These are phyloP conservation scores for Quercus engelmannii DNA, from an alignment of 306 rosid genomes.

Conservation along the genomic window DNA sequence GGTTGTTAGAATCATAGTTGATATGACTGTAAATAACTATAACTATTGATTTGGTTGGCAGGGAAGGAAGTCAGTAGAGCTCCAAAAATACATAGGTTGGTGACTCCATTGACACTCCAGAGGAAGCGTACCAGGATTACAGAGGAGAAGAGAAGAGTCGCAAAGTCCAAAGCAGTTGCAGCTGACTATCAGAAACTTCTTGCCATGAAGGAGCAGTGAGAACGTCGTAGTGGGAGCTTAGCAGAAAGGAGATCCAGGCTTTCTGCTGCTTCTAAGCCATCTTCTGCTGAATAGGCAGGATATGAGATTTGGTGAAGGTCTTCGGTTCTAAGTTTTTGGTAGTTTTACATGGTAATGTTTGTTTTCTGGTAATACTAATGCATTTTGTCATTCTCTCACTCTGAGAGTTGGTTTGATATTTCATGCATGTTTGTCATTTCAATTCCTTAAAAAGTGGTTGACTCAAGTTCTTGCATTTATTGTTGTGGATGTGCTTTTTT, in stretches of 20 bases:
- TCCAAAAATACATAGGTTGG: not conserved
- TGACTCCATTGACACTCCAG: not conserved
- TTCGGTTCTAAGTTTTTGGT: no score
- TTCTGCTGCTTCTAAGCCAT: constrained; percentile 2
- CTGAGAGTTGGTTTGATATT: no score
- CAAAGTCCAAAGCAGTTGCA: not conserved
- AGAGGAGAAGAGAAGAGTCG: not conserved
- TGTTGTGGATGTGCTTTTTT: no score
- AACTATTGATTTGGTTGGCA: not conserved
- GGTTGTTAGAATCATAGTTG: not conserved
- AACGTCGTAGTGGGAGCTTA: not conserved
- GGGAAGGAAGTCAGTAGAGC: not conserved
- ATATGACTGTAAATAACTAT: no score
- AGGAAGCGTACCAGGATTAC: not conserved
- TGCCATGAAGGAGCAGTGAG: not conserved
- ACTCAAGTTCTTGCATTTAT: no score
- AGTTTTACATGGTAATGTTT: no score
- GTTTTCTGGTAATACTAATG: no score
- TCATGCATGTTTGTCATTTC: no score
- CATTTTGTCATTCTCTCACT: no score
- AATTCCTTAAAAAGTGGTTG: no score
- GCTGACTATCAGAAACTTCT: constrained; percentile 1
- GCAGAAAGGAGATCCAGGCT: not conserved
- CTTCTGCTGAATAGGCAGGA: not conserved
- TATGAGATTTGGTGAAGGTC: not conserved